phyloP scores from a whole-genome alignment of 805 yeast genomes.

The Hanseniaspora vineae region DNA sequence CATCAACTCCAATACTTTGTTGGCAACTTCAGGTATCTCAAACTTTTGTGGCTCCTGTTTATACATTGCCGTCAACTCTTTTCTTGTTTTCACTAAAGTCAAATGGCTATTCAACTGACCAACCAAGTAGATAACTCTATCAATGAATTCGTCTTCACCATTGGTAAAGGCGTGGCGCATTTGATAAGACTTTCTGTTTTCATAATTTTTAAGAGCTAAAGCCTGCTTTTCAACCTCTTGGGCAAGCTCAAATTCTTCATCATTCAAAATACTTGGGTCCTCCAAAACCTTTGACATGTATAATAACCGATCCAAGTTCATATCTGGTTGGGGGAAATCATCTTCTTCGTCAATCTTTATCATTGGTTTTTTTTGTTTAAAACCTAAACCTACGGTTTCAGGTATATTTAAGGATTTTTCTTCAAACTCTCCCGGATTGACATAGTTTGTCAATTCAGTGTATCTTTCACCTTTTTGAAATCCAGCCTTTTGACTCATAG shows the following conservation, averaged over 20 bases:
- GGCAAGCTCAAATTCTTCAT: slow-evolving; percentile 5
- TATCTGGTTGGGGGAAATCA: slow-evolving; percentile 9
- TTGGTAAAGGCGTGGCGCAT: slow-evolving; percentile 5
- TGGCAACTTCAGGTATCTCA: slow-evolving; percentile 42
- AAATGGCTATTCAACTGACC: slow-evolving; percentile 46
- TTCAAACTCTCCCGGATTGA: slow-evolving; percentile 7
- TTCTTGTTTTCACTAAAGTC: slow-evolving; percentile 39
- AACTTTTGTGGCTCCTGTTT: slow-evolving; percentile 37
- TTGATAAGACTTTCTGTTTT: slow-evolving; percentile 4
- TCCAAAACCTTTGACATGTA: slow-evolving; percentile 15
- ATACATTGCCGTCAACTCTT: slow-evolving; percentile 43
- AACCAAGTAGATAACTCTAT: slow-evolving; percentile 26
- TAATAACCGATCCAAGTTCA: slow-evolving; percentile 15
- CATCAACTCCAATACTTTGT: slow-evolving; percentile 35
- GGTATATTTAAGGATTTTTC: slow-evolving; percentile 1
- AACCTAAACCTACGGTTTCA: slow-evolving; percentile 11
- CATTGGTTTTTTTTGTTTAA: slow-evolving; percentile 8
- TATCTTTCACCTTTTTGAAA: not conserved
- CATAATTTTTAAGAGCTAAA: slow-evolving; percentile 1
- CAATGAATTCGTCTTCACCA: slow-evolving; percentile 19
- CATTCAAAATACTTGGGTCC: slow-evolving; percentile 12
- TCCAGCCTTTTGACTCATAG: no score
- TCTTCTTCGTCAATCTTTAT: slow-evolving; percentile 6
- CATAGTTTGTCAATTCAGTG: not conserved
- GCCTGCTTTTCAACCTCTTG: slow-evolving; percentile 5